Evolutionary conservation across 108 stramenopile genomes (phyloP).

Genomic region (Conticribra guillardii): DNA sequence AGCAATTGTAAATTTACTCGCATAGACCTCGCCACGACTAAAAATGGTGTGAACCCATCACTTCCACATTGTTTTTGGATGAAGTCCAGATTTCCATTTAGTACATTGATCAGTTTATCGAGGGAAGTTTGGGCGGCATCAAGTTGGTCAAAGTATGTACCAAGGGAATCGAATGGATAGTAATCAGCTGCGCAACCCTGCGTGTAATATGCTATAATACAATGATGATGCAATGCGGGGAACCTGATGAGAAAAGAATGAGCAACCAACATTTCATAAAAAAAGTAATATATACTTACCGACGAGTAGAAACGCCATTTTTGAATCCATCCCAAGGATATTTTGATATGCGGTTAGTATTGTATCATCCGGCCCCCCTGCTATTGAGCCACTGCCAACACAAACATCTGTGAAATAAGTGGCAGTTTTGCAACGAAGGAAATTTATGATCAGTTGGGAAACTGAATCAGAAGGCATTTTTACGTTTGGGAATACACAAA

Average conservation of each 20-base stretch:
- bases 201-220: conserved; percentile 17
- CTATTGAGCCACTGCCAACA: conserved; percentile 1
- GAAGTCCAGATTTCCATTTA: conserved; percentile 2
- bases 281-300: conserved; percentile 5
- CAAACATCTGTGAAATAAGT: conserved; percentile 10
- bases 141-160: conserved; percentile 9
- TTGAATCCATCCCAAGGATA: conserved; percentile 13
- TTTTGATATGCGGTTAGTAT: conserved; percentile 18
- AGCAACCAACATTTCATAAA: background rate
- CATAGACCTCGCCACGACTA: conserved; percentile 16
- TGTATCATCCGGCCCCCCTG: conserved; percentile 21
- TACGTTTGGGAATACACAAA: background rate
- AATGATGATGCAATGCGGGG: background rate
- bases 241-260: background rate
- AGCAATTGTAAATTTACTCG: conserved; percentile 6
- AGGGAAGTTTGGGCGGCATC: background rate
- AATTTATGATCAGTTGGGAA: background rate
- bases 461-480: background rate
- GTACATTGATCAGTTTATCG: background rate
- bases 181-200: conserved; percentile 15
- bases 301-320: conserved; percentile 2
- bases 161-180: conserved; percentile 17
- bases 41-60: conserved; percentile 5
- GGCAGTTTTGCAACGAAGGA: background rate
- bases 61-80: conserved; percentile 14